Evolutionary conservation across 352 stramenopile species (phyloP), one percentile per base, ranked within the genome.

Genomic region (Saprolegnia parasitica): DNA sequence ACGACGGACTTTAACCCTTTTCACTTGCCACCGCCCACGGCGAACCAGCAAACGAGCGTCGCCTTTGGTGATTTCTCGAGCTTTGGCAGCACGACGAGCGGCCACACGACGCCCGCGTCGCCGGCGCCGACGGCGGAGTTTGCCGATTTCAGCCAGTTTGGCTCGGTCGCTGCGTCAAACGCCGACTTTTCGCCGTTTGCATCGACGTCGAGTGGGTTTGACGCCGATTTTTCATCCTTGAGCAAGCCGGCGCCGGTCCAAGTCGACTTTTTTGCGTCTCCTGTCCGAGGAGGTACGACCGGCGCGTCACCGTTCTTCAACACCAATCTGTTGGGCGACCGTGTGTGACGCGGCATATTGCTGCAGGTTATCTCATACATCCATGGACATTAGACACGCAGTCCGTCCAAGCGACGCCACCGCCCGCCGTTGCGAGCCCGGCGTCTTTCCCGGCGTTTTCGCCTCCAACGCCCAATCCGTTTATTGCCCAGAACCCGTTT

Each of bases 31-130:
- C 62, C 57, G n/a, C 47, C 62, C 1, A 37, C 42, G 37, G 16
- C 29, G 2, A 57, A 63, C 29, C 55, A 37, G 4, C 29, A 32
- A 9, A 16, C 20, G 16, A n/a, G 23, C 61, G 81, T 76, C 5
- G 61, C 71, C 16, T 90, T 90, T 72, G 83, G 81, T 23, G 87
- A 96, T 49, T 96, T 96, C 63, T 89, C 84, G 9, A 79, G 75
- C 55, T 95, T 95, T 68, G 75, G 74, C 4, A 66, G 52, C n/a
- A 84, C 39, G 73, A 75, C 50, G 78, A 76, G 45, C 77, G 75
- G 56, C 74, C 78, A 37, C 60, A 72, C 5, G 75, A 73, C 20
- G 16, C 52, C 52, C n/a, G 47, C 47, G 20, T 24, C 52, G 20
- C 35, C 52, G 24, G 52, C 46, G 18, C 52, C 13, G 9, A 42